Percentiles rank a stretch among this genome's conserved stretches.
These are phyloP conservation scores for Oidiodendron maius DNA, from an alignment of 495 filamentous ascomycete species.

Conservation along the genomic window DNA sequence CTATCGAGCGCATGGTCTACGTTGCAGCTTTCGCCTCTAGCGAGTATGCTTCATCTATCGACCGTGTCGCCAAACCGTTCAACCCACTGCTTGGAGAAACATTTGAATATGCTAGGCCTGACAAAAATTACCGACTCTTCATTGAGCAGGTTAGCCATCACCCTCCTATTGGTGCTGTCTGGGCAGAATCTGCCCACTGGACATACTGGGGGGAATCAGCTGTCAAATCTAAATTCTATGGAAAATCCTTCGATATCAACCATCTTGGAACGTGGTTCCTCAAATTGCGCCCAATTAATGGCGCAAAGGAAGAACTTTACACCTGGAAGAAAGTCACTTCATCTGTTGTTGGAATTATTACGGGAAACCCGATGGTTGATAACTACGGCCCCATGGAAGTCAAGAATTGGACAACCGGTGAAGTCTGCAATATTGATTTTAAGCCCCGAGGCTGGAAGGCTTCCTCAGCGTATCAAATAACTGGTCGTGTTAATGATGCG, in stretches of 20 bases:
- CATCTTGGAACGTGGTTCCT: constrained; percentile 97
- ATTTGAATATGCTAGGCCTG: constrained; percentile 90
- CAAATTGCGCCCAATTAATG: constrained; percentile 69
- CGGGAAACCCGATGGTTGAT: constrained; percentile 92
- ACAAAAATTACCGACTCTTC: constrained; percentile 97
- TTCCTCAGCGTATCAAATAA: constrained; percentile 78
- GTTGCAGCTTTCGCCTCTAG: constrained; percentile 92
- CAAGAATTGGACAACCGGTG: constrained; percentile 93
- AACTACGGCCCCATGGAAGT: constrained; percentile 98
- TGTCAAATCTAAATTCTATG: constrained; percentile 97
- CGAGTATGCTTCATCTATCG: constrained; percentile 95
- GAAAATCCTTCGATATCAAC: constrained; percentile 95
- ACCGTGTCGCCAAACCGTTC: constrained; percentile 95
- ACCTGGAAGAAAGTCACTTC: constrained; percentile 99
- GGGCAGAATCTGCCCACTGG: constrained; percentile 90
- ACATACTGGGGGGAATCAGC: constrained; percentile 96
- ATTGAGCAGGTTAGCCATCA: constrained; percentile 99
- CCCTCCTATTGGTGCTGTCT: constrained; percentile 89
- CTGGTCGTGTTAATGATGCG: constrained; percentile 73
- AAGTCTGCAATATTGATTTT: constrained; percentile 86
- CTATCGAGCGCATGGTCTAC: constrained; percentile 91
- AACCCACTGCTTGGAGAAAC: constrained; percentile 95
- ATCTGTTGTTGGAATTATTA: constrained; percentile 97
- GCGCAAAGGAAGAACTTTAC: constrained; percentile 79
- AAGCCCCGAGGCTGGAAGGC: constrained; percentile 95